Evolutionary conservation across 495 filamentous ascomycete genomes (phyloP).

Genomic region (Xylaria nigripes): DNA sequence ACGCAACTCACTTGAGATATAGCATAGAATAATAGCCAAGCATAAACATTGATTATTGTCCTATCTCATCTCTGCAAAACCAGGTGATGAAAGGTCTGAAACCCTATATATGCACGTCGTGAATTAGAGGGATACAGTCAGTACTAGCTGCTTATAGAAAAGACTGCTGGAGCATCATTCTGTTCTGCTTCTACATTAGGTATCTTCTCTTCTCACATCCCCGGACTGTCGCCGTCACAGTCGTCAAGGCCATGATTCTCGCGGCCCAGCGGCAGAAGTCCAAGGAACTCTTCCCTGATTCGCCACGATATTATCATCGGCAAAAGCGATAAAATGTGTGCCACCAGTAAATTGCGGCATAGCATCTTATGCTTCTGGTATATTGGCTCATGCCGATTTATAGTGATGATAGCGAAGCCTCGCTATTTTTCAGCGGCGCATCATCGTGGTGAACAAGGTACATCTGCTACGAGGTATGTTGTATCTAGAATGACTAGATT

Average conservation of each 20-base stretch:
- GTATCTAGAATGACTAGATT: background rate
- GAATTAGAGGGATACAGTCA: too few relatives aligned
- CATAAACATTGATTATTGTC: too few relatives aligned
- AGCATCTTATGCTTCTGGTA: background rate
- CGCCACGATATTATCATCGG: constrained; percentile 49
- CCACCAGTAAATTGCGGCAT: constrained; percentile 32
- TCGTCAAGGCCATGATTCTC: constrained; percentile 38
- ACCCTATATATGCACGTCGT: too few relatives aligned
- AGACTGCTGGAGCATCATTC: constrained; percentile 29
- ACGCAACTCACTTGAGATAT: too few relatives aligned
- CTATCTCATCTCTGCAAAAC: too few relatives aligned
- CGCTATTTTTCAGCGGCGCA: constrained; percentile 33
- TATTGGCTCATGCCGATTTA: background rate
- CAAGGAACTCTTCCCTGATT: constrained; percentile 20
- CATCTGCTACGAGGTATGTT: constrained; percentile 4
- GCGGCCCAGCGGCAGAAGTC: constrained; percentile 22
- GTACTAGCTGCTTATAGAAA: too few relatives aligned
- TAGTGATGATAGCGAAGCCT: constrained; percentile 39
- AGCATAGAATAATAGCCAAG: too few relatives aligned
- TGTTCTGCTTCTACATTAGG: constrained; percentile 43
- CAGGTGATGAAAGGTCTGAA: too few relatives aligned
- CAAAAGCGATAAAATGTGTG: constrained; percentile 51
- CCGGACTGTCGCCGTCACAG: constrained; percentile 39
- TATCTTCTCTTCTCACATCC: constrained; percentile 43
- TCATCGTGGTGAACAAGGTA: constrained; percentile 44